phyloP scores from a whole-genome alignment of 1,139 yeast genomes.

The Zygosaccharomyces sapae region DNA sequence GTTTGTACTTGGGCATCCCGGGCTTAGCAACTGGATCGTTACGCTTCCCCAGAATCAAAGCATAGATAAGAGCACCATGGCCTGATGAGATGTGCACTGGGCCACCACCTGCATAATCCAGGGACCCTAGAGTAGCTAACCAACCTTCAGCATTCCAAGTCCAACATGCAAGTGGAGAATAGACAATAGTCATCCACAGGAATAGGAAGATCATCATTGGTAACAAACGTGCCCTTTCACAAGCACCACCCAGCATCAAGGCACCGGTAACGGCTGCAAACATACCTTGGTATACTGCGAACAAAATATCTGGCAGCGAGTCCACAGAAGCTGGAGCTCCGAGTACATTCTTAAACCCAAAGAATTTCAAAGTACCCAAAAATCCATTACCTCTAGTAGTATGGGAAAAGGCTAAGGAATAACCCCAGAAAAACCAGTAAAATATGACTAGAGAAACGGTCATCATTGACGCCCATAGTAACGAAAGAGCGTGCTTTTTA shows the following conservation, averaged over 20 bases:
- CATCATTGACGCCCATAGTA: slow-evolving; percentile 92
- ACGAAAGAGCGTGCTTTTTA: slow-evolving; percentile 87
- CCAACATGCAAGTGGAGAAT: slow-evolving; percentile 95
- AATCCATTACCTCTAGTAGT: slow-evolving; percentile 56
- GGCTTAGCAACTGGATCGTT: slow-evolving; percentile 69
- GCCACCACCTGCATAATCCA: slow-evolving; percentile 98
- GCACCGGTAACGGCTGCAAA: slow-evolving; percentile 89
- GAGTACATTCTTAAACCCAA: slow-evolving; percentile 71
- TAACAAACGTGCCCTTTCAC: slow-evolving; percentile 90
- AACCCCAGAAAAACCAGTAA: slow-evolving; percentile 99
- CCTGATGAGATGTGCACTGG: slow-evolving; percentile 97
- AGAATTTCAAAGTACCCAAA: slow-evolving; percentile 75
- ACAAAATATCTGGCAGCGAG: slow-evolving; percentile 78
- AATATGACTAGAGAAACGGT: slow-evolving; percentile 74
- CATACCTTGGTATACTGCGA: slow-evolving; percentile 92
- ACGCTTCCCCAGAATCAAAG: slow-evolving; percentile 87
- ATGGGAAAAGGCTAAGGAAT: slow-evolving; percentile 78
- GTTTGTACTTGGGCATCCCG: slow-evolving; percentile 80
- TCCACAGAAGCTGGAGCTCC: slow-evolving; percentile 72
- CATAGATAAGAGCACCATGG: slow-evolving; percentile 89
- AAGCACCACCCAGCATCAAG: slow-evolving; percentile 94
- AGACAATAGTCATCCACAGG: slow-evolving; percentile 92
- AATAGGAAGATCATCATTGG: slow-evolving; percentile 95
- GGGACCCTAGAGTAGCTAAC: slow-evolving; percentile 74
- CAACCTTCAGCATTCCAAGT: slow-evolving; percentile 94